Percentiles rank a stretch among this genome's conserved stretches.
Conservation (phyloP, 257 asterid genomes). For the Ehretia macrophylla region DNA sequence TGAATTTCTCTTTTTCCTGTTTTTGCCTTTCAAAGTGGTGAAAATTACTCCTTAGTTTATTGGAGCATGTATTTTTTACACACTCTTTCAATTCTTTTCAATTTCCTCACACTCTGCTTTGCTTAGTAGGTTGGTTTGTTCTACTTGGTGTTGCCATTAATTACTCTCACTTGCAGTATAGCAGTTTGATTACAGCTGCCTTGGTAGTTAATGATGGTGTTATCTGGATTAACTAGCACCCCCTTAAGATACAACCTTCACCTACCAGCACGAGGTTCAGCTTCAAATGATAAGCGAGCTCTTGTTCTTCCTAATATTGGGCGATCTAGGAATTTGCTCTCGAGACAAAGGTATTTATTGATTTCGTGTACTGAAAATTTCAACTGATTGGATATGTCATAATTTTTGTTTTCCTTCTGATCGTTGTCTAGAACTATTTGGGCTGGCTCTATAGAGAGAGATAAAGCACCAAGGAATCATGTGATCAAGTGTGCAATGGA, state of each 20-base stretch:
- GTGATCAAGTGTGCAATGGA: conserved; percentile 70
- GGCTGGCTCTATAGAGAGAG: conserved; percentile 40
- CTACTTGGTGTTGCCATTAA: conserved; percentile 9
- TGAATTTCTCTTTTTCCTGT: neutral
- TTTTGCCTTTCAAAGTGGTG: neutral
- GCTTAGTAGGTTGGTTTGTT: neutral
- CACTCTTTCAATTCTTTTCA: neutral
- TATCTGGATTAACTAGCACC: conserved; percentile 63
- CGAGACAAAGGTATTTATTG: conserved; percentile 33
- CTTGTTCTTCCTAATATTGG: conserved; percentile 21
- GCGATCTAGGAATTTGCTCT: conserved; percentile 29
- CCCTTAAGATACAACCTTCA: conserved; percentile 50
- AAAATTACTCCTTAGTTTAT: neutral
- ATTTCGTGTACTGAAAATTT: conserved; percentile 1
- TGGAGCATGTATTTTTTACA: too few relatives aligned
- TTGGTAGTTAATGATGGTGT: conserved; percentile 29
- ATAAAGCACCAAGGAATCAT: conserved; percentile 25
- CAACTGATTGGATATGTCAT: neutral
- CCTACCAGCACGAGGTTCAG: conserved; percentile 37
- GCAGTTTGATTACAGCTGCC: conserved; percentile 19
- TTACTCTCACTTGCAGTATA: conserved; percentile 13
- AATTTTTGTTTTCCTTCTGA: conserved; percentile 17
- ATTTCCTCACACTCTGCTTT: neutral
- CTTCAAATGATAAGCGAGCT: conserved; percentile 35
- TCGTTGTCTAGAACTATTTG: conserved; percentile 33